Base-by-base conservation (phyloP, 176 grass and related monocot genomes). In the Raddia guianensis region DNA sequence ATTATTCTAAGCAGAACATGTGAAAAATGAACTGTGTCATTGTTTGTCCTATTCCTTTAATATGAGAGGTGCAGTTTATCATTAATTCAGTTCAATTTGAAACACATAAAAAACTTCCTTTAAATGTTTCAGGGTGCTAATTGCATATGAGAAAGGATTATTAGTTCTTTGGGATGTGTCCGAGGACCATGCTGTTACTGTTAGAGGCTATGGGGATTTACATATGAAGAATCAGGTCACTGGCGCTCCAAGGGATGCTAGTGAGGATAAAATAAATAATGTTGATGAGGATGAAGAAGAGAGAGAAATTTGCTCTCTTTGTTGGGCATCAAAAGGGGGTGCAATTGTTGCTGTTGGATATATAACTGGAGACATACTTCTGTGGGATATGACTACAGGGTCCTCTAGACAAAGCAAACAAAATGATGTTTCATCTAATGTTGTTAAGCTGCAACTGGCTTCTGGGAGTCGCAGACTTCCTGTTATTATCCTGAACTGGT, bases 401-500 rank as follows among this genome's bases (percentile, higher is more conserved):
- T 82, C 83, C n/a, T 82, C 84, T 59, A 75, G 81, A 69, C 85
- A 87, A 94, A 83, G 82, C 68, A 86, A 87, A 62, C 75, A 86
- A 92, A 66, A n/a, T 52, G 59, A 73, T 9, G 48, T 73, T 58
- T 82, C 86, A 75, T 85, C 88, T 33, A 90, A 90, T 75, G 86
- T 90, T 71, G 73, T 98, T 84, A 98, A 92, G 78, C 79, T 98
- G 66, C 90, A 98, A 73, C 76, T 98, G 80, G 88, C 95, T 70
- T 94, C 86, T 75, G 91, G 90, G 47, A 90, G 76, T 80, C 86
- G 92, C 53, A 89, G 92, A 78, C 95, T 98, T 59, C 95, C 95
- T 80, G 92, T 98, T 77, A 98, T 98, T 89, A 82, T 98, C 55
- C 85, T 94, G 56, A 92, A 98, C 58, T 98, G 95, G 95, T 92